A percentile compares a stretch with the other conserved stretches of the same genome.
These are phyloP conservation scores for Athelia sp. DNA, from an alignment of 1,284 basidiomycete species.

Conservation along the genomic window DNA sequence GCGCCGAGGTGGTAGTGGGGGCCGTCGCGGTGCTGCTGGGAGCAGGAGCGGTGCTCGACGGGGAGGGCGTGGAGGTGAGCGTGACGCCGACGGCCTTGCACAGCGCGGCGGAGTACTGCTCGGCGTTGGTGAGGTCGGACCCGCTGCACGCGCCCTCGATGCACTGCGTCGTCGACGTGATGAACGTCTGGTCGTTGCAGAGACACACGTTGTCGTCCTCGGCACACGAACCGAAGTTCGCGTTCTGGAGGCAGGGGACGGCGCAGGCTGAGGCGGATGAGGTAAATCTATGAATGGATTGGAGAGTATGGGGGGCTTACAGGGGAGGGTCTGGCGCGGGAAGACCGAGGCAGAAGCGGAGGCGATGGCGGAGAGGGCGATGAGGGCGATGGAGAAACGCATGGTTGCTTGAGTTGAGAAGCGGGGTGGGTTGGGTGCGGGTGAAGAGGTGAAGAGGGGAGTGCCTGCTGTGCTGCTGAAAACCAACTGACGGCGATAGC, in stretches of 20 bases:
- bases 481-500: no score
- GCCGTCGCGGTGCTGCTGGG: constrained; percentile 10
- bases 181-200: constrained; percentile 42
- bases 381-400: constrained; percentile 22
- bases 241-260: constrained; percentile 34
- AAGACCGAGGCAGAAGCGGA: constrained; percentile 28
- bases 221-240: constrained; percentile 36
- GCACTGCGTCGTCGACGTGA: constrained; percentile 41
- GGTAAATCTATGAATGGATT: not conserved
- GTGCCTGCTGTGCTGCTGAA: no score
- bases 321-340: constrained; percentile 32
- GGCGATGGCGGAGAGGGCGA: constrained; percentile 36
- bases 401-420: constrained; percentile 1
- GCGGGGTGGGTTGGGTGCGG: no score
- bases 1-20: constrained; percentile 7
- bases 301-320: constrained; percentile 20
- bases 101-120: constrained; percentile 34
- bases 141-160: constrained; percentile 41
- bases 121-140: constrained; percentile 41
- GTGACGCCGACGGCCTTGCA: constrained; percentile 39
- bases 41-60: constrained; percentile 46
- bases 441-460: no score
- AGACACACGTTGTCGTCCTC: constrained; percentile 44
- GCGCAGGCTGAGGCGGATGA: constrained; percentile 40
- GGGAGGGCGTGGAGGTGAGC: not conserved